Base-by-base conservation (phyloP, 1,139 yeast genomes). In the Hyphopichia fennica region DNA sequence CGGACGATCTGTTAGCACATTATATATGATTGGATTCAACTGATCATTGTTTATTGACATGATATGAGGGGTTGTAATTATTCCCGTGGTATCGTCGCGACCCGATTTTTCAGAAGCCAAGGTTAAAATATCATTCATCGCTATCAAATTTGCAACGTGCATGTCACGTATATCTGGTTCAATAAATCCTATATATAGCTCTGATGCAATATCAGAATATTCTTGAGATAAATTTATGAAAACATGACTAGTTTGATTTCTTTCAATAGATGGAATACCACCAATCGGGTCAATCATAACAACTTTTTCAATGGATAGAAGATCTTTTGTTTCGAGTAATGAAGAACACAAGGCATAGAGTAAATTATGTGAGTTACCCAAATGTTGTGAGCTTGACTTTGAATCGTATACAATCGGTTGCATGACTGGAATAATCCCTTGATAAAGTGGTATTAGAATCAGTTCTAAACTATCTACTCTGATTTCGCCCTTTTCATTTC, bases 1-100 rank as follows among this genome's bases (percentile, higher is more conserved):
- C 1, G 98, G 90, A 42, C 98, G 71, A 60, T 93, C 98, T 0
- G 99, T 93, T 33, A 93, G 69, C 8, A 93, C 79, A 58, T 93
- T 93, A 63, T 90, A 89, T 10, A 93, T 81, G 32, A 93, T 77
- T 0, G 99, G 98, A 58, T 91, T 89, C 48, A 73, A 54, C 41
- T 69, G 60, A 75, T 77, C 72, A 51, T 70, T 60, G 54, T 69
- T 65, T 46, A 71, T 54, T 53, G 63, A 76, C 69, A 69, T 46
- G 67, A 75, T 49, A 58, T 60, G 36, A 62, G 87, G 65, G 54
- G 77, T 53, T 49, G 67, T 50, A 55, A 69, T 57, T 48, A 69
- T 57, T 41, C 71, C 69, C 52, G 87, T 72, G n/a, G 75, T 59
- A 31, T 69, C 75, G 45, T 70, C 74, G 42, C 60, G 62, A 1